phyloP scores from a whole-genome alignment of 192 early-diverging fungal species.

The Radiomyces spectabilis region DNA sequence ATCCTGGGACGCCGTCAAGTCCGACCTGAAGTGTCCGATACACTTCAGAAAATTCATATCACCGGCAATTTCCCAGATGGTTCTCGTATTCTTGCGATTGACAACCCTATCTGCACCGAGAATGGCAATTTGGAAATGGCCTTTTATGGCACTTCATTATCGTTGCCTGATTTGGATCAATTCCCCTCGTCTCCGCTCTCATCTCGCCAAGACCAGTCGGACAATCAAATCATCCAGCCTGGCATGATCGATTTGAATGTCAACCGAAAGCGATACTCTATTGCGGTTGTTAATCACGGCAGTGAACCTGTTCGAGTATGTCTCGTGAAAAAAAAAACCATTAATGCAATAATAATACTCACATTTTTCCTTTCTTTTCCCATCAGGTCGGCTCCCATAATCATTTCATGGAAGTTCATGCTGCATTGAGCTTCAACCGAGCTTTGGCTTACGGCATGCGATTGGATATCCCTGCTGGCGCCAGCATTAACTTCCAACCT shows the following conservation, averaged over 20 bases:
- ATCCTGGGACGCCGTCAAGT: slow-evolving; percentile 88
- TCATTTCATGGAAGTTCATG: slow-evolving; percentile 90
- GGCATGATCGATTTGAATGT: slow-evolving; percentile 70
- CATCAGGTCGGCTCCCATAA: slow-evolving; percentile 84
- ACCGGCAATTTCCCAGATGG: slow-evolving; percentile 92
- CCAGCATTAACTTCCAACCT: slow-evolving; percentile 88
- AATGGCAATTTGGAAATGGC: slow-evolving; percentile 75
- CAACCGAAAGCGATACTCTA: slow-evolving; percentile 51
- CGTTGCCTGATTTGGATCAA: slow-evolving; percentile 54
- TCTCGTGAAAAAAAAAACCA: not conserved
- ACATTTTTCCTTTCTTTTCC: not conserved
- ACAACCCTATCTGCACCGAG: slow-evolving; percentile 72
- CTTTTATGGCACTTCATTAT: slow-evolving; percentile 76
- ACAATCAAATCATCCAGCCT: slow-evolving; percentile 52
- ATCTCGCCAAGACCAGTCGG: slow-evolving; percentile 29
- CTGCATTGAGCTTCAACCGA: slow-evolving; percentile 72
- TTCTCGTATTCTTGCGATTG: slow-evolving; percentile 84
- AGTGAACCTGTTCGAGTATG: slow-evolving; percentile 81
- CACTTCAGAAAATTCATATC: slow-evolving; percentile 77
- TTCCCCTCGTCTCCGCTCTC: slow-evolving; percentile 35
- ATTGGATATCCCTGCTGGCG: slow-evolving; percentile 88
- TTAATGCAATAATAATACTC: not conserved
- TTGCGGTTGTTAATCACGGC: slow-evolving; percentile 82
- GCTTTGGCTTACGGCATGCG: slow-evolving; percentile 68
- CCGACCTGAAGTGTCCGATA: slow-evolving; percentile 56